A percentile compares a stretch with the other conserved stretches of the same genome.
Evolutionary conservation across 2,329 filamentous ascomycete genomes (phyloP).

Genomic region (Chrysoporthe austroafricana): DNA sequence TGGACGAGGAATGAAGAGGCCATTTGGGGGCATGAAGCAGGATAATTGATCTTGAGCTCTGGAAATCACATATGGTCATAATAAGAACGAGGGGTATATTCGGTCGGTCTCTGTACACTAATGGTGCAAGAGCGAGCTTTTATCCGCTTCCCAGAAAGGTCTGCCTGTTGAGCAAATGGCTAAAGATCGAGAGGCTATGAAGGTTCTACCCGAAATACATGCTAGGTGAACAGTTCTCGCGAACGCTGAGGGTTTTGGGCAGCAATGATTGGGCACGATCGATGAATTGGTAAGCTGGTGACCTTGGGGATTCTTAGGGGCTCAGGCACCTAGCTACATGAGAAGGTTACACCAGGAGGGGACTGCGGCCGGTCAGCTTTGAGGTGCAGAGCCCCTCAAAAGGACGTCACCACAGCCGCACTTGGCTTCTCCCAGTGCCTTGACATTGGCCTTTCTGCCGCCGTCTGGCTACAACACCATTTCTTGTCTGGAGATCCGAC

Average conservation of each 20-base stretch:
- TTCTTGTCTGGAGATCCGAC: neutral
- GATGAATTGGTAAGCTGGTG: neutral
- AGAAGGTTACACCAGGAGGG: too few species aligned
- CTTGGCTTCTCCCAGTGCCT: neutral
- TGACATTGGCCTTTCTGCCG: neutral
- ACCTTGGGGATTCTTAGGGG: neutral
- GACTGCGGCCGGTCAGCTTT: neutral
- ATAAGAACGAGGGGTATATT: too few species aligned
- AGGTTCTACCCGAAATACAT: neutral
- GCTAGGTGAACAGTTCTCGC: neutral
- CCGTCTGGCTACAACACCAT: neutral
- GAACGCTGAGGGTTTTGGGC: neutral
- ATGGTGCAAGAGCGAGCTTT: neutral
- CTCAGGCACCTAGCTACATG: too few species aligned
- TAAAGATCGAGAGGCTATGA: neutral
- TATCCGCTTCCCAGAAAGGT: neutral
- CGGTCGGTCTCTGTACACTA: neutral
- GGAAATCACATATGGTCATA: neutral
- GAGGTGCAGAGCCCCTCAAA: neutral
- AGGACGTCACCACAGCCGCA: neutral
- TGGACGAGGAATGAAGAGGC: constrained; percentile 51
- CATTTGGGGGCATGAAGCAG: neutral
- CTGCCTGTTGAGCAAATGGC: neutral
- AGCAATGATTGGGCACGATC: neutral
- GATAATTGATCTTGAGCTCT: neutral